Evolutionary conservation across 176 grass and related monocot species (phyloP).

Genomic region (Eragrostis curvula): DNA sequence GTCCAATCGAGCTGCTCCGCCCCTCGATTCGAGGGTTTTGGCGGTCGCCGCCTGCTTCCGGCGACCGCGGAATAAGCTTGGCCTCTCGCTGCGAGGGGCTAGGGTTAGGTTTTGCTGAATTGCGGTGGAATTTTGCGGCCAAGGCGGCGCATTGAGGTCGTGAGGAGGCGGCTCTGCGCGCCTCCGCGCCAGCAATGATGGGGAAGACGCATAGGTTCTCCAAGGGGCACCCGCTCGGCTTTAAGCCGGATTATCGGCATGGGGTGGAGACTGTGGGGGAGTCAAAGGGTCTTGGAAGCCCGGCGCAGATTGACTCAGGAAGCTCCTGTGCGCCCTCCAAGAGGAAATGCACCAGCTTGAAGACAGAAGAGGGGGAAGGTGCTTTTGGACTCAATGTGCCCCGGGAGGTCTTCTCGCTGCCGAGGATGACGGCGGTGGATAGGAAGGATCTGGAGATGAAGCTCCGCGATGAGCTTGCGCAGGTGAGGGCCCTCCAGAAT

Average conservation of each 20-base stretch:
- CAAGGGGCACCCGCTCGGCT: conserved; percentile 78
- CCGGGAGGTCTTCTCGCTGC: conserved; percentile 54
- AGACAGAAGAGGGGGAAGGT: conserved; percentile 21
- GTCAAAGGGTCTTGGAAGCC: conserved; percentile 64
- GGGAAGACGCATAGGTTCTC: conserved; percentile 93
- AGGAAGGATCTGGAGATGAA: conserved; percentile 64
- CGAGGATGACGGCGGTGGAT: conserved; percentile 54
- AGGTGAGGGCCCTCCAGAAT: conserved; percentile 59
- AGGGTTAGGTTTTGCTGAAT: conserved; percentile 59
- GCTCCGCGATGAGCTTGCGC: conserved; percentile 66
- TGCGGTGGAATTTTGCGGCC: conserved; percentile 30
- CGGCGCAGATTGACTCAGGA: conserved; percentile 62
- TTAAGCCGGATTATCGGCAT: conserved; percentile 79
- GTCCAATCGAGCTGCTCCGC: conserved; percentile 35
- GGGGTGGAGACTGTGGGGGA: conserved; percentile 74
- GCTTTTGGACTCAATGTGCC: conserved; percentile 50
- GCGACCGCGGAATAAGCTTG: conserved; percentile 38
- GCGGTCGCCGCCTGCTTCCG: not conserved
- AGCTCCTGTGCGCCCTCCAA: conserved; percentile 66
- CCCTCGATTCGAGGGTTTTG: conserved; percentile 50
- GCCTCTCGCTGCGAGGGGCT: conserved; percentile 10
- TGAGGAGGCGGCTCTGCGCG: not conserved
- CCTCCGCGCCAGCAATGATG: conserved; percentile 56
- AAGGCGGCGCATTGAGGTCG: conserved; percentile 36
- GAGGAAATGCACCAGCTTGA: conserved; percentile 67